Evolutionary conservation across 2,329 filamentous ascomycete species (phyloP).

Genomic region (Colletotrichum scovillei): DNA sequence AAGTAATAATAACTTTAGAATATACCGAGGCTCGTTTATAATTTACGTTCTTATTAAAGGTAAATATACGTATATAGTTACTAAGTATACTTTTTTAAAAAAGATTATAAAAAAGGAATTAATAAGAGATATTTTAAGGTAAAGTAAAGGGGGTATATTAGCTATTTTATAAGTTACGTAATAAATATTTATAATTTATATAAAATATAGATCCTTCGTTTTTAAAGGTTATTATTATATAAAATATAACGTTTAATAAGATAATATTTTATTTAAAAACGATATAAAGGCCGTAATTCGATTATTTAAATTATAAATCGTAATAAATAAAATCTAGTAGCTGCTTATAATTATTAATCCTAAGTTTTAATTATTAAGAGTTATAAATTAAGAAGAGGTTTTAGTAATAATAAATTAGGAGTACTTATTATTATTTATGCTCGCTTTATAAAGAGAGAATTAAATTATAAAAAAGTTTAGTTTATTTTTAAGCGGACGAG

Average conservation of each 20-base stretch:
- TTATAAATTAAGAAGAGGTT: background rate
- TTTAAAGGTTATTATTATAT: background rate
- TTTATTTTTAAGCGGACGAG: background rate
- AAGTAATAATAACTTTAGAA: background rate
- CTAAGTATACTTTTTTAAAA: background rate
- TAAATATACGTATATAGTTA: background rate
- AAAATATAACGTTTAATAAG: background rate
- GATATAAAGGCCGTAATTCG: accelerated
- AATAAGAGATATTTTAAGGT: too few relatives aligned
- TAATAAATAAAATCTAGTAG: background rate
- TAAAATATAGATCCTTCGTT: background rate
- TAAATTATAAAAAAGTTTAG: background rate
- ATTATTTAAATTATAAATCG: accelerated
- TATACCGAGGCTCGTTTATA: accelerated
- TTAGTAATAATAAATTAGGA: background rate
- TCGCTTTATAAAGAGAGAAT: background rate
- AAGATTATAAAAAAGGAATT: too few relatives aligned
- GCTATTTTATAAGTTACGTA: background rate
- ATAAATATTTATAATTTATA: background rate
- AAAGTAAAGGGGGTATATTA: background rate
- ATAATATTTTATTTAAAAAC: background rate
- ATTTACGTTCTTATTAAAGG: background rate
- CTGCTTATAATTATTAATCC: too few relatives aligned
- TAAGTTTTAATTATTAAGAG: too few relatives aligned
- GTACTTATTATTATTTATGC: background rate